Percentiles rank a stretch among this genome's conserved stretches.
Evolutionary conservation across 352 stramenopile genomes (phyloP).

Genomic region (Phytophthora sojae): DNA sequence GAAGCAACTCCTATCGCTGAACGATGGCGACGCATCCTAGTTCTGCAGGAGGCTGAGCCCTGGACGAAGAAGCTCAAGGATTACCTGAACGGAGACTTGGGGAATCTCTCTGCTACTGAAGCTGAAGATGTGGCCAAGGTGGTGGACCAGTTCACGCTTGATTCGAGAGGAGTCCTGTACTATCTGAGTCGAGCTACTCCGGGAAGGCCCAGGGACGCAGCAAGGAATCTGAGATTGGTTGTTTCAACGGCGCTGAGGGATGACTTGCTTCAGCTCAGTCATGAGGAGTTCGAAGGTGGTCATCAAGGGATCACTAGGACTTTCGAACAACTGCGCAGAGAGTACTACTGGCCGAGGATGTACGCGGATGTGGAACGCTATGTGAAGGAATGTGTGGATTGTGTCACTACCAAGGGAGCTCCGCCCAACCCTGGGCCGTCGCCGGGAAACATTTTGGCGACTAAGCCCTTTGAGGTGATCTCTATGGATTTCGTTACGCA

Average conservation of each 20-base stretch:
- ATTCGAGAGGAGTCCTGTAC: background rate
- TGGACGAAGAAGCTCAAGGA: background rate
- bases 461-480: constrained; percentile 12
- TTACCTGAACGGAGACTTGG: background rate
- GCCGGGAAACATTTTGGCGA: constrained; percentile 5
- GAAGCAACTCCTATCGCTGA: too few species aligned
- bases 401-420: constrained; percentile 5
- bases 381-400: background rate
- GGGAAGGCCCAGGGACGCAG: background rate
- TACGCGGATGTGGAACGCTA: background rate
- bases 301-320: background rate
- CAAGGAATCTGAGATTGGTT: background rate
- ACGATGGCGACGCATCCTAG: too few species aligned
- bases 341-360: background rate
- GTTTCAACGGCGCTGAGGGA: background rate
- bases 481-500: too few species aligned
- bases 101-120: background rate
- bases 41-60: background rate
- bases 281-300: background rate
- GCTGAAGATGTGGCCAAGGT: background rate
- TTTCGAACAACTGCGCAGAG: background rate
- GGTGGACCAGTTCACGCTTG: background rate
- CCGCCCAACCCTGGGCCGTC: constrained; percentile 6
- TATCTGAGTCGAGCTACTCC: background rate
- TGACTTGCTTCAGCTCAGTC: background rate